These are phyloP conservation scores for Zymoseptoria passerinii DNA, from an alignment of 2,329 filamentous ascomycete genomes.

Conservation along the genomic window DNA sequence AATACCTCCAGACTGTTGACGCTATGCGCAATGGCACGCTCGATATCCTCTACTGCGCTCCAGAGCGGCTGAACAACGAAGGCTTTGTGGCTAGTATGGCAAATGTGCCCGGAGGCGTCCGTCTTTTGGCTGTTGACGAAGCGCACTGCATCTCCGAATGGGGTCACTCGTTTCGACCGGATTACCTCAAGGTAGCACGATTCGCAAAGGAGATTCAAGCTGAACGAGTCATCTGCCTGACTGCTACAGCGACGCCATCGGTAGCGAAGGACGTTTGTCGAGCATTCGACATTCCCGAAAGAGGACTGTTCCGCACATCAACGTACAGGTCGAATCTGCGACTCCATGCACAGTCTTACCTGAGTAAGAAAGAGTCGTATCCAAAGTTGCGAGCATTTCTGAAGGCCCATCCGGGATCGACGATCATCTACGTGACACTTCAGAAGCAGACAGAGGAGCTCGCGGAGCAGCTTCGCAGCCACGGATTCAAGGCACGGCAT, in stretches of 20 bases:
- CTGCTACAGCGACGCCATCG: conserved; percentile 50
- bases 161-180: conserved; percentile 22
- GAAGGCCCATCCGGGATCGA: conserved; percentile 44
- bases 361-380: conserved; percentile 39
- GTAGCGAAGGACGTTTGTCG: conserved; percentile 49
- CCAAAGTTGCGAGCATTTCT: conserved; percentile 43
- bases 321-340: conserved; percentile 52
- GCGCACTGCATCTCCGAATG: conserved; percentile 51
- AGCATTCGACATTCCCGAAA: conserved; percentile 43
- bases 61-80: conserved; percentile 54
- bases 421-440: conserved; percentile 53
- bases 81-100: conserved; percentile 51
- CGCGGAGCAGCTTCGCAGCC: conserved; percentile 56
- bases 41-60: conserved; percentile 51
- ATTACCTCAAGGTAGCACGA: conserved; percentile 48
- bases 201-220: conserved; percentile 50
- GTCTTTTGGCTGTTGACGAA: conserved; percentile 51
- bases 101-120: conserved; percentile 46
- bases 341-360: conserved; percentile 43
- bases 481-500: conserved; percentile 64
- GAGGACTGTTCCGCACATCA: conserved; percentile 50
- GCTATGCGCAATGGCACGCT: conserved; percentile 42
- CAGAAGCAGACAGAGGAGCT: conserved; percentile 61
- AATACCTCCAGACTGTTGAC: conserved; percentile 36
- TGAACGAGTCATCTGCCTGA: conserved; percentile 52